Base-by-base conservation (phyloP, 768 basidiomycete species). In the Auriculariales sp. region DNA sequence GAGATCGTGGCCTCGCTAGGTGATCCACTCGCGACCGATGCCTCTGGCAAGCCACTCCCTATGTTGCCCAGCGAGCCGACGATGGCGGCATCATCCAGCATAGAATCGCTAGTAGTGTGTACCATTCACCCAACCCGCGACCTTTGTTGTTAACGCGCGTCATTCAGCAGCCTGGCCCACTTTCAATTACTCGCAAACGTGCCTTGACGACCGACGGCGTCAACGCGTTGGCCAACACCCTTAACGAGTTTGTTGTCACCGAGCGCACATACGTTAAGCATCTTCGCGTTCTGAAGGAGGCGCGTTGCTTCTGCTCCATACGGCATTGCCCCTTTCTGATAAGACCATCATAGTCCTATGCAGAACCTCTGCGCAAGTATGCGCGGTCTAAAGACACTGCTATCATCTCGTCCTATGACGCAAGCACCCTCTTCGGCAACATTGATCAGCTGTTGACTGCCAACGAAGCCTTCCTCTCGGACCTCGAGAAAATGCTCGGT, bases 401-500 rank as follows among this genome's bases (percentile, higher is more conserved):
- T 30, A 88, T 99, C 57, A 75, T 99, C 39, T 83, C 86, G 1
- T 66, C 78, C 19, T 97, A 94, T 62, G 87, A 97, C 62, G 93
- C 93, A 29, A 92, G 87, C 55, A 87, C 79, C 1, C 72, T 99
- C 22, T 98, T 99, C 57, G 89, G 88, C 49, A 98, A 99, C 65
- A 75, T 97, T 47, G 93, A 97, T 63, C 81, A 77, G 47, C 73
- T 99, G 19, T 64, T 97, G 3, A 81, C 81, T 1, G 85, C 89
- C n/a, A 91, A 97, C 58, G 84, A 89, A 58, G 78, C 80, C 0
- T 93, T 98, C 61, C 67, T 97, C 31, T 62, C 66, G 1, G 88
- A 93, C 59, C 68, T 99, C 29, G 89, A 93, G 62, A 77, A 73
- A 63, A 83, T 91, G 79, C 54, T 79, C 30, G 68, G 69, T 4